These are phyloP conservation scores for Venturia carpophila DNA, from an alignment of 2,329 filamentous ascomycete genomes.

Conservation along the genomic window DNA sequence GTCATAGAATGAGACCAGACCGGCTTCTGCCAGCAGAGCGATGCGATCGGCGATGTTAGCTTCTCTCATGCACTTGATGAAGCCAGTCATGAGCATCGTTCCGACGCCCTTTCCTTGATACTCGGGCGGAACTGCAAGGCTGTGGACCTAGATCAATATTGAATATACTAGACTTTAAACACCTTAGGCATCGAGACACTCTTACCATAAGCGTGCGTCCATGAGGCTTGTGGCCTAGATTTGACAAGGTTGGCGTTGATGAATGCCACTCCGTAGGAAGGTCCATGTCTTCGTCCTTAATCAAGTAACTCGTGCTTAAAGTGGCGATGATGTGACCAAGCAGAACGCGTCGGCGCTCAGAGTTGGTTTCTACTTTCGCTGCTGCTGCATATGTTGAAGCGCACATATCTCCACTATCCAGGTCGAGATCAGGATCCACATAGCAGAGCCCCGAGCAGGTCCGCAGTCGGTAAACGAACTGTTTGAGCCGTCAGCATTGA, in stretches of 20 bases:
- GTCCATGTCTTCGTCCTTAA: slow-evolving; percentile 72
- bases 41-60: slow-evolving; percentile 63
- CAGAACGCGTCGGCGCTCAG: slow-evolving; percentile 54
- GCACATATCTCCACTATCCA: slow-evolving; percentile 28
- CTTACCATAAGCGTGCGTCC: slow-evolving; percentile 65
- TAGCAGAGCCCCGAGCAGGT: slow-evolving; percentile 69
- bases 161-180: no score
- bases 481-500: slow-evolving; percentile 15
- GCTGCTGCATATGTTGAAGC: slow-evolving; percentile 42
- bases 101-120: slow-evolving; percentile 16
- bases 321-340: slow-evolving; percentile 74
- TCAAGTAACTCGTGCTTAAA: slow-evolving; percentile 52
- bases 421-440: slow-evolving; percentile 37
- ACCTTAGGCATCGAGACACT: no score
- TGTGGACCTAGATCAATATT: slow-evolving; percentile 44
- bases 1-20: slow-evolving; percentile 67
- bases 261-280: slow-evolving; percentile 57
- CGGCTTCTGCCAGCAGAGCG: slow-evolving; percentile 68
- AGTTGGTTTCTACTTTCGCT: slow-evolving; percentile 27
- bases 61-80: slow-evolving; percentile 13
- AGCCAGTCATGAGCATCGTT: slow-evolving; percentile 1
- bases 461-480: slow-evolving; percentile 71
- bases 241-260: background rate
- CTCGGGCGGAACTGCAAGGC: slow-evolving; percentile 64
- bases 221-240: slow-evolving; percentile 14